Base-by-base conservation (phyloP, 2,329 filamentous ascomycete species). In the Pseudopyrenochaeta lycopersici region DNA sequence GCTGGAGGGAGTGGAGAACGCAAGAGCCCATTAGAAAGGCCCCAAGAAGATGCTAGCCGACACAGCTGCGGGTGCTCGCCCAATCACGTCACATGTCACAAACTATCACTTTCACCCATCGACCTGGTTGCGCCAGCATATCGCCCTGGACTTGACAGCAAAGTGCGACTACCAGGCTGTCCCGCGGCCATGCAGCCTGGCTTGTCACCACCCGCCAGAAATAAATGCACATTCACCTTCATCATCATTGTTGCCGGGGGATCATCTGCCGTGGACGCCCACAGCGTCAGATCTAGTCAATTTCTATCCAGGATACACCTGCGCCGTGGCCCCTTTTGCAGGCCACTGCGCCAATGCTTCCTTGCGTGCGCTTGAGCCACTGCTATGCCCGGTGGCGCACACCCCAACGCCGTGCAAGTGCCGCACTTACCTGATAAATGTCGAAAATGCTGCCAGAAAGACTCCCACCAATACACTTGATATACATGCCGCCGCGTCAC, bases 251-350 rank as follows among this genome's bases (percentile, higher is more conserved):
- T 4, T 42, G 23, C 40, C 41, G 58, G 64, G 68, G 67, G 66
- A 65, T 69, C 67, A 6, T 64, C 54, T 38, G 58, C 63, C 54
- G 58, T 54, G 50, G 46, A 31, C 44, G 33, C 32, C 54, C 45
- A 41, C 59, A 51, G 60, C 50, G 38, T 62, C 62, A 60, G 66
- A 71, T 51, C 67, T 63, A 72, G 67, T 72, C 49, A 57, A 69
- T 70, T 68, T 63, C 65, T 70, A 69, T 63, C 46, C 63, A 68
- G 59, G 52, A 52, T 46, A 50, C 58, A 55, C 50, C 42, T 40
- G 27, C 57, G 54, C 58, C 40, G 54, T 51, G 44, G 43, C 53
- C 58, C 56, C 60, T 49, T 55, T 50, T 40, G 47, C 36, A 46
- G 30, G 46, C 42, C 56, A 40, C 51, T 46, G 47, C 59, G 62